Evolutionary conservation across 257 asterid genomes (phyloP).

Genomic region (Forsythia suspensa): DNA sequence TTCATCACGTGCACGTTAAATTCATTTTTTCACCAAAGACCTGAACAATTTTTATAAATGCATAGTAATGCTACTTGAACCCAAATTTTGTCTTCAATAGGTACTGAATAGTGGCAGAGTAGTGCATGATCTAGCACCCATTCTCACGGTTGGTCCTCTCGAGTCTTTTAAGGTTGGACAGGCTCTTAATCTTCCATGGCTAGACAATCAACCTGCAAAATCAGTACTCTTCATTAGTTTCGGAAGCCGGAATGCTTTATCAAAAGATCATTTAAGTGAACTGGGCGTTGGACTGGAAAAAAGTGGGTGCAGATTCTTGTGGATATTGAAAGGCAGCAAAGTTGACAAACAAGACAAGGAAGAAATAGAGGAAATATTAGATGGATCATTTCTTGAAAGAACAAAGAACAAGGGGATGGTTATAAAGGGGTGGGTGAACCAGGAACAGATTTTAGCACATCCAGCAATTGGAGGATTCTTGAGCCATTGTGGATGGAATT

Average conservation of each 20-base stretch:
- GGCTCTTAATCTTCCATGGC: constrained; percentile 40
- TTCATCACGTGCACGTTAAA: too few relatives aligned
- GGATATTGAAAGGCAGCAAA: constrained; percentile 42
- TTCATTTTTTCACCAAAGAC: too few relatives aligned
- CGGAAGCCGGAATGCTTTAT: constrained; percentile 48
- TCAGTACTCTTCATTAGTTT: constrained; percentile 49
- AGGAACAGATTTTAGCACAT: constrained; percentile 40
- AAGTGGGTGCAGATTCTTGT: constrained; percentile 39
- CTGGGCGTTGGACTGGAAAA: constrained; percentile 36
- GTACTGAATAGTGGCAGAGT: constrained; percentile 21
- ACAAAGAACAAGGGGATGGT: constrained; percentile 33
- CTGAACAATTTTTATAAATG: too few relatives aligned
- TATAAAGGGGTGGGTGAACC: constrained; percentile 48
- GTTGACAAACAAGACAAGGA: constrained; percentile 53
- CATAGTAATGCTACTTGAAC: too few relatives aligned
- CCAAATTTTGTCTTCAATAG: background rate
- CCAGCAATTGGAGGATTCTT: constrained; percentile 43
- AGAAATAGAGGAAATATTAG: constrained; percentile 28
- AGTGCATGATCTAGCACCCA: background rate
- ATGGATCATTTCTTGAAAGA: constrained; percentile 29
- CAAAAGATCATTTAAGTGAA: constrained; percentile 39
- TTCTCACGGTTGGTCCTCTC: constrained; percentile 46
- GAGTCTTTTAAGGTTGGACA: constrained; percentile 15
- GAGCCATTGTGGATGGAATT: constrained; percentile 54
- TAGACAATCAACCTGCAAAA: constrained; percentile 37